Evolutionary conservation across 805 yeast genomes (phyloP).

Genomic region (Barnettozyma populi): DNA sequence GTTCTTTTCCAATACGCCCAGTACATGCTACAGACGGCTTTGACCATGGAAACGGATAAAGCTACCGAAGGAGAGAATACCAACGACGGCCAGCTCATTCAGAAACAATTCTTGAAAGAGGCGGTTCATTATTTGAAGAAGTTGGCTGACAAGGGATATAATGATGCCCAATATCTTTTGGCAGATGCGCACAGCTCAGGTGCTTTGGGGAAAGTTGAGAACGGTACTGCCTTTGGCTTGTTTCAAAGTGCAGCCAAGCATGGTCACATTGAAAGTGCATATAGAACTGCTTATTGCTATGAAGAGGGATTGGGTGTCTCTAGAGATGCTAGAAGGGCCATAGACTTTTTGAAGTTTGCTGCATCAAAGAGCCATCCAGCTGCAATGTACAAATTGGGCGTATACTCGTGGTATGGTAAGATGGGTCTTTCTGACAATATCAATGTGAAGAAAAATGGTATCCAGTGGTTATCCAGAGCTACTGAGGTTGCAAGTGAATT

Average conservation of each 20-base stretch:
- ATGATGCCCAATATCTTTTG: slow-evolving; percentile 86
- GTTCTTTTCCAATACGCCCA: slow-evolving; percentile 90
- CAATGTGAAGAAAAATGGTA: slow-evolving; percentile 75
- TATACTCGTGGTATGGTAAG: slow-evolving; percentile 74
- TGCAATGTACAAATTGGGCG: slow-evolving; percentile 92
- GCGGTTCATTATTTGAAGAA: slow-evolving; percentile 65
- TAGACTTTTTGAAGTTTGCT: slow-evolving; percentile 78
- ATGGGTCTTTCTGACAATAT: slow-evolving; percentile 74
- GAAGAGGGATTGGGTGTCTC: slow-evolving; percentile 94
- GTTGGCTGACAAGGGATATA: slow-evolving; percentile 72
- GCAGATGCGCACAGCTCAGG: slow-evolving; percentile 91
- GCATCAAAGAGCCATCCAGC: slow-evolving; percentile 91
- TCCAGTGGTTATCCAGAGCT: slow-evolving; percentile 90
- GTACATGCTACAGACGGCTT: slow-evolving; percentile 80
- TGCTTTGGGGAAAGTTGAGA: slow-evolving; percentile 73
- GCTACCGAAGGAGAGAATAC: slow-evolving; percentile 11
- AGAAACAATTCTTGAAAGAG: slow-evolving; percentile 64
- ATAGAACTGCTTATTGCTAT: slow-evolving; percentile 84
- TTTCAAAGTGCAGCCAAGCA: slow-evolving; percentile 92
- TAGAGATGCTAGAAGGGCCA: slow-evolving; percentile 79
- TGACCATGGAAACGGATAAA: slow-evolving; percentile 41
- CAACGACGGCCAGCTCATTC: slow-evolving; percentile 33
- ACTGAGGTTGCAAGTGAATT: slow-evolving; percentile 76
- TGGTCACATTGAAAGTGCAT: slow-evolving; percentile 87
- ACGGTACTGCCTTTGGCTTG: slow-evolving; percentile 65